Evolutionary conservation across 768 basidiomycete genomes (phyloP).

Genomic region (Rossbeevera mucosa): DNA sequence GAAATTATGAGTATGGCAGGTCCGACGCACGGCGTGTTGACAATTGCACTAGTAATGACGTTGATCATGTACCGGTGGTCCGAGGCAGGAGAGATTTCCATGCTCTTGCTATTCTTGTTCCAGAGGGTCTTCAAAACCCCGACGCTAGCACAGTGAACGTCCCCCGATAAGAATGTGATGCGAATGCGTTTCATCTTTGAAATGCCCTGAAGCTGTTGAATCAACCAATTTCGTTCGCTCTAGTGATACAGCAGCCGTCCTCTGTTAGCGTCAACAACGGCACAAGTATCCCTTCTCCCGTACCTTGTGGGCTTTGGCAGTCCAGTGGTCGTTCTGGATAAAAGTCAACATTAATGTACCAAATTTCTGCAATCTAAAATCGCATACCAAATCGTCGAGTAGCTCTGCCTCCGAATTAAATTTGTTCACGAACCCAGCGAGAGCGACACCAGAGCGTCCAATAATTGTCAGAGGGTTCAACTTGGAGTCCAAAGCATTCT

Average conservation of each 20-base stretch:
- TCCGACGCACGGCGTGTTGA: conserved; percentile 81
- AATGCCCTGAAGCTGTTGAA: conserved; percentile 72
- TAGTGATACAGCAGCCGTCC: conserved; percentile 30
- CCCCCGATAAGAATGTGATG: conserved; percentile 85
- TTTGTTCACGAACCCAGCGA: conserved; percentile 81
- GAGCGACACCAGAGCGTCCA: conserved; percentile 61
- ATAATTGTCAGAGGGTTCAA: conserved; percentile 80
- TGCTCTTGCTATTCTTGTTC: conserved; percentile 38
- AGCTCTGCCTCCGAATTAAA: conserved; percentile 92
- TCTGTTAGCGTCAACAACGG: background rate
- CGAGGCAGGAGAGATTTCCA: conserved; percentile 40
- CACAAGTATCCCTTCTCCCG: background rate
- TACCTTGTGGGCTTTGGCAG: conserved; percentile 74
- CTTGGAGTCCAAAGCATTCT: conserved; percentile 70
- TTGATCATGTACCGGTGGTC: conserved; percentile 93
- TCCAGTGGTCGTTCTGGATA: conserved; percentile 89
- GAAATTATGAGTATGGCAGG: background rate
- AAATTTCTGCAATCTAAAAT: conserved; percentile 16
- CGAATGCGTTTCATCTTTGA: conserved; percentile 60
- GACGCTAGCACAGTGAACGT: conserved; percentile 90
- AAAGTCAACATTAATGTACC: conserved; percentile 43
- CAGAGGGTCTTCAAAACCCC: conserved; percentile 69
- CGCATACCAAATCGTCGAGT: conserved; percentile 78
- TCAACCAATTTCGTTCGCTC: conserved; percentile 88
- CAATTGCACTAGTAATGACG: conserved; percentile 86